A percentile compares a stretch with the other conserved stretches of the same genome.
phyloP scores from a whole-genome alignment of 345 rosid species.

The Firmiana major region DNA sequence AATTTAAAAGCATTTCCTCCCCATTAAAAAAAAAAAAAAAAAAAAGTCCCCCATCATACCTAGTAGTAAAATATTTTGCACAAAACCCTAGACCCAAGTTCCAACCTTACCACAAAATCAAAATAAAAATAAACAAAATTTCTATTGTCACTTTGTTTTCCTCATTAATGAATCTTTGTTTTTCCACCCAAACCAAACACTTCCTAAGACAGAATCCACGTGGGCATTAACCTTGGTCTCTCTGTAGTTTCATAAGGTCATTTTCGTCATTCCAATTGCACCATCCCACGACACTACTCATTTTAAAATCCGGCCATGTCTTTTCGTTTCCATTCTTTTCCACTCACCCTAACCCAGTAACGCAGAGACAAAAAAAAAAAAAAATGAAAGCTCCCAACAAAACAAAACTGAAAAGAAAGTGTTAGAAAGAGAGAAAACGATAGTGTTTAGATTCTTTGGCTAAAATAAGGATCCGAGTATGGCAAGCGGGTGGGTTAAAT shows the following conservation, averaged over 20 bases:
- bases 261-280: conserved; percentile 18
- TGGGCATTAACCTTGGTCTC: conserved; percentile 9
- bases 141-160: conserved; percentile 16
- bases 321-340: conserved; percentile 13
- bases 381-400: conserved; percentile 12
- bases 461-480: conserved; percentile 25
- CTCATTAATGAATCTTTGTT: conserved; percentile 15
- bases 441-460: conserved; percentile 1
- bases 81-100: too few relatives aligned
- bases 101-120: neutral
- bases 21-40: neutral
- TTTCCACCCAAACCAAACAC: neutral
- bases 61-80: too few relatives aligned
- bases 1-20: neutral
- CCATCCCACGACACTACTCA: conserved; percentile 1
- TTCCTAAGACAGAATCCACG: conserved; percentile 24
- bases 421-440: conserved; percentile 11
- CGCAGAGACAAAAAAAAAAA: neutral
- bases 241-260: conserved; percentile 16
- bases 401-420: neutral
- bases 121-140: neutral
- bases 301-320: conserved; percentile 49
- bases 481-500: conserved; percentile 89
- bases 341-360: neutral
- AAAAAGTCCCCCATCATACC: neutral